Evolutionary conservation across 768 basidiomycete species (phyloP), one percentile per base, ranked within the genome.

Genomic region (Lyophyllum atratum): DNA sequence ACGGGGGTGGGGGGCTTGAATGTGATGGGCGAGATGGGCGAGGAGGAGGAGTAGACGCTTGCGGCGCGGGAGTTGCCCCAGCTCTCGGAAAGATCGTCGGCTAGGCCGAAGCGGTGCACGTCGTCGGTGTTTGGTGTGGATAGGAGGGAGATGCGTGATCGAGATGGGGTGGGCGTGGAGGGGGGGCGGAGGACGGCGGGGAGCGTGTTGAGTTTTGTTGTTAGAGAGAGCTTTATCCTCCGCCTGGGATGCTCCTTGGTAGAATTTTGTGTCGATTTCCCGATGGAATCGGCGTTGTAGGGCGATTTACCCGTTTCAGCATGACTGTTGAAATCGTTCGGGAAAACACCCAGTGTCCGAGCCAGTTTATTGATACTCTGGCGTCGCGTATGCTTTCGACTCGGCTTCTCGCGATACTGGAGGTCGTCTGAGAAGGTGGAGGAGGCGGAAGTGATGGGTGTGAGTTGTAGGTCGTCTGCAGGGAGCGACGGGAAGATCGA

Each of bases 11-110:
- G 69, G 8, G 66, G 64, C 17, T 63, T 61, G 54, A 73, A 73
- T 11, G 65, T 55, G n/a, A 72, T 70, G 3, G 72, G 72, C 8
- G 72, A 73, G 29, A 64, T 64, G 14, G 68, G 64, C 2, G 66
- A 56, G 2, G 65, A 44, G 1, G 65, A 45, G 12, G 60, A 61
- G 45, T 55, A 34, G 21, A 58, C 53, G 37, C 55, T 64, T 1
- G 60, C 40, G 2, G 60, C 40, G 2, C 47, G 58, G 1, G 55
- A 47, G 7, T 59, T 55, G 4, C 62, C 66, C 68, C 66, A 67
- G 8, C 45, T 59, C 15, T 66, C 63, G 2, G 64, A 68, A 15
- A 65, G 39, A 40, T 69, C 62, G 48, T 70, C 63, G 14, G 50
- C 55, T 4, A 69, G 48, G 17, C 56, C 58, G 8, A 68, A 63